Conservation (phyloP, 805 yeast species). For the Cyberlindnera euphorbiae region DNA sequence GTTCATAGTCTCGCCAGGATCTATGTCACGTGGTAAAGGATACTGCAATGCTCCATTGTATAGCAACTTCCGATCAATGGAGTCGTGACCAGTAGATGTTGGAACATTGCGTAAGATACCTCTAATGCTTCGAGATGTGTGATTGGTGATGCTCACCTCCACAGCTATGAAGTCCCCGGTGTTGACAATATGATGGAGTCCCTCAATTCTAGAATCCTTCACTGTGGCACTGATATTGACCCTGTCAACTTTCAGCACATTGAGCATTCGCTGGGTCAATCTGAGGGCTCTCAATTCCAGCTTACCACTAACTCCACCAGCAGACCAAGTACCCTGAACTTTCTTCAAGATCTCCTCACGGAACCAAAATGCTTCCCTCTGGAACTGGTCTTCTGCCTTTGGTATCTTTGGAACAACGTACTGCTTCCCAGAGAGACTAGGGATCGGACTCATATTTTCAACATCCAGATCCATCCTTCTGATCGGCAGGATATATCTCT, state of each 20-base stretch:
- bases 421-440: conserved; percentile 67
- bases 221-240: conserved; percentile 31
- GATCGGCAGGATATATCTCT: conserved; percentile 70
- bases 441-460: conserved; percentile 52
- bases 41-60: conserved; percentile 71
- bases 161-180: conserved; percentile 49
- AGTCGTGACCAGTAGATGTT: conserved; percentile 29
- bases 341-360: conserved; percentile 57
- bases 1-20: conserved; percentile 37
- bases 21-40: conserved; percentile 38
- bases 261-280: conserved; percentile 56
- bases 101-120: conserved; percentile 65
- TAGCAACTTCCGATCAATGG: conserved; percentile 54
- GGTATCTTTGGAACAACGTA: conserved; percentile 48
- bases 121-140: conserved; percentile 33
- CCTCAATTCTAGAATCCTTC: conserved; percentile 19
- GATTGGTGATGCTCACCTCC: conserved; percentile 46
- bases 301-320: conserved; percentile 44
- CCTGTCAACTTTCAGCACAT: conserved; percentile 44
- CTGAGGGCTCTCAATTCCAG: conserved; percentile 66
- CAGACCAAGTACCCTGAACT: conserved; percentile 64
- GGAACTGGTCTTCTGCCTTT: conserved; percentile 50
- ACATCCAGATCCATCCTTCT: conserved; percentile 44
- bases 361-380: conserved; percentile 76
- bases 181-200: conserved; percentile 30